Conservation (phyloP, 208 protist species). For the Trypanosoma avium region DNA sequence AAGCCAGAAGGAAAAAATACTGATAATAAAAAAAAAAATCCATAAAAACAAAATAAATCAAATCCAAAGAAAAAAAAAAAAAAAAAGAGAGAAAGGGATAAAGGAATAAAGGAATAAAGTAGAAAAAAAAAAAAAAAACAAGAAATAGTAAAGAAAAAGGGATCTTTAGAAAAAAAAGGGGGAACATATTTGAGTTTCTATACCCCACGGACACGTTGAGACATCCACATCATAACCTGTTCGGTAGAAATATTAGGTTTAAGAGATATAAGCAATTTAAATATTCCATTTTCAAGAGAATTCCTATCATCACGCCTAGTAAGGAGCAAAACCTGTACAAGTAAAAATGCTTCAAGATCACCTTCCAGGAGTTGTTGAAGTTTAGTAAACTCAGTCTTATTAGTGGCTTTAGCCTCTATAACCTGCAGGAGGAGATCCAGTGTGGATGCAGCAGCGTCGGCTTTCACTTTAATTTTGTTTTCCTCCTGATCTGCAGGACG, state of each 20-base stretch:
- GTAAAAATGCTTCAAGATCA: constrained; percentile 30
- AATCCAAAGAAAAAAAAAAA: too few species aligned
- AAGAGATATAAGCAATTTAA: constrained; percentile 23
- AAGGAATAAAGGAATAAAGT: too few species aligned
- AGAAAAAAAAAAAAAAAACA: constrained; percentile 24
- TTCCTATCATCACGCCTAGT: constrained; percentile 21
- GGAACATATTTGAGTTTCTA: neutral
- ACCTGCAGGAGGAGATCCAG: constrained; percentile 18
- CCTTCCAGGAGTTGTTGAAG: constrained; percentile 23
- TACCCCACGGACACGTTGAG: neutral
- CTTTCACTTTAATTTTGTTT: neutral
- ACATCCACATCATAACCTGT: constrained; percentile 12
- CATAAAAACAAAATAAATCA: neutral
- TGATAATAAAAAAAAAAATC: neutral
- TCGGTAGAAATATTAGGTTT: constrained; percentile 20
- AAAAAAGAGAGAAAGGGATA: constrained; percentile 3
- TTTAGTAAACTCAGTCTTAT: constrained; percentile 1
- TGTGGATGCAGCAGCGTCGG: neutral
- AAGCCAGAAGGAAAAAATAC: too few species aligned
- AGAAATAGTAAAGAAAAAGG: neutral
- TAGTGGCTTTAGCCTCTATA: constrained; percentile 1
- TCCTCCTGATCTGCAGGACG: neutral
- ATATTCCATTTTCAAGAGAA: constrained; percentile 23
- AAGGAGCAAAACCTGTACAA: constrained; percentile 32
- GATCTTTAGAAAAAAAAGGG: too few species aligned